Conservation (phyloP, 2,329 filamentous ascomycete genomes). For the Verticillium tricorpus region DNA sequence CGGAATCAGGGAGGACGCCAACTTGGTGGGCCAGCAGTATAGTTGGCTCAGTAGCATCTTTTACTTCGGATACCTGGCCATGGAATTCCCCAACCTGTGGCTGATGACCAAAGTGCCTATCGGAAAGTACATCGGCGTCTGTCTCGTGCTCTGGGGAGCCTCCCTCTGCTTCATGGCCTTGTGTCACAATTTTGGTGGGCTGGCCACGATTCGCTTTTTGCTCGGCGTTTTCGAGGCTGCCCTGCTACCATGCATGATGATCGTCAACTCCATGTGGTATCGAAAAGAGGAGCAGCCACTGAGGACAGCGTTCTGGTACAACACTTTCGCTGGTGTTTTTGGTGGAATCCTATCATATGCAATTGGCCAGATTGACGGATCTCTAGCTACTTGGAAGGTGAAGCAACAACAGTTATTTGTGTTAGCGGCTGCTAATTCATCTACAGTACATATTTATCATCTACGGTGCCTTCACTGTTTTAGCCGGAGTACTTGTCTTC, state of each 20-base stretch:
- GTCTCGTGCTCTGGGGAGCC: conserved; percentile 31
- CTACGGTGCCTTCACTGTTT: conserved; percentile 55
- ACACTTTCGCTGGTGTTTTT: conserved; percentile 52
- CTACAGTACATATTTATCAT: conserved; percentile 49
- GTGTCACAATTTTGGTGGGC: conserved; percentile 12
- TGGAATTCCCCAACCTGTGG: conserved; percentile 55
- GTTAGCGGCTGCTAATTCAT: neutral
- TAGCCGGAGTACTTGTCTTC: conserved; percentile 54
- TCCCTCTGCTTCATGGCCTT: conserved; percentile 29
- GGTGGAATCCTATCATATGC: conserved; percentile 53
- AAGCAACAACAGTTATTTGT: conserved; percentile 9
- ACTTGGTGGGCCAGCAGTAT: conserved; percentile 51
- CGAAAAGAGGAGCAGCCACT: conserved; percentile 53
- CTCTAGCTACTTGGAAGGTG: conserved; percentile 34
- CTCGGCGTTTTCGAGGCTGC: conserved; percentile 17
- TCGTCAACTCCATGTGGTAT: conserved; percentile 46
- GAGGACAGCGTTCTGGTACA: conserved; percentile 58
- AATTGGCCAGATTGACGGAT: conserved; percentile 44
- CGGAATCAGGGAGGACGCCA: conserved; percentile 43
- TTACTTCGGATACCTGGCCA: conserved; percentile 55
- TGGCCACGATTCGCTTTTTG: conserved; percentile 16
- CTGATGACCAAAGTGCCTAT: conserved; percentile 52
- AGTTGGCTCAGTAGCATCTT: conserved; percentile 53
- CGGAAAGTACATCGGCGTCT: conserved; percentile 15
- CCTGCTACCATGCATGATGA: conserved; percentile 36